These are phyloP conservation scores for Kuraishia capsulata DNA, from an alignment of 805 yeast genomes.

Conservation along the genomic window DNA sequence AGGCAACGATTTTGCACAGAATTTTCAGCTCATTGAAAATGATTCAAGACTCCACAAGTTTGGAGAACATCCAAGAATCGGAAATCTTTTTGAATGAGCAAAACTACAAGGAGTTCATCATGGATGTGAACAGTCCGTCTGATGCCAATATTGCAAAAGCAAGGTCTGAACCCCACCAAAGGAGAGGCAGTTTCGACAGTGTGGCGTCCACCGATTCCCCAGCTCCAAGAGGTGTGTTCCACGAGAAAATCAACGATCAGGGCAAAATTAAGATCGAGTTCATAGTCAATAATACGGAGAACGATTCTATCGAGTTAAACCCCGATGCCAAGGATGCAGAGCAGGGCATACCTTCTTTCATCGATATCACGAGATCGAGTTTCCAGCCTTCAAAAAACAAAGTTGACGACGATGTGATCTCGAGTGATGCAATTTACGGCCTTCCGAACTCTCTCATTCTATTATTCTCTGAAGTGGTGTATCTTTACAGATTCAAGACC, in stretches of 20 bases:
- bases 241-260: constrained; percentile 31
- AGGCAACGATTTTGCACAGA: constrained; percentile 70
- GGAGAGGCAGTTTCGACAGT: no score
- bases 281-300: constrained; percentile 21
- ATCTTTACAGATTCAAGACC: constrained; percentile 52
- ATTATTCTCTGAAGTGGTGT: constrained; percentile 65
- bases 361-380: constrained; percentile 30
- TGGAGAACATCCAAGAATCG: constrained; percentile 22
- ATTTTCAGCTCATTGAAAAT: constrained; percentile 68
- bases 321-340: constrained; percentile 8
- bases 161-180: not conserved
- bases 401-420: constrained; percentile 46
- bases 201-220: not conserved
- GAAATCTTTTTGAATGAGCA: constrained; percentile 25
- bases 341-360: constrained; percentile 25
- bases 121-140: constrained; percentile 9
- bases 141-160: not conserved
- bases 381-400: constrained; percentile 30
- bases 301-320: constrained; percentile 5
- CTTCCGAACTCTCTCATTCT: constrained; percentile 72
- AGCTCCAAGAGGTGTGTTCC: constrained; percentile 22
- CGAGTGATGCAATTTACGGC: constrained; percentile 78
- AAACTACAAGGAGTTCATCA: constrained; percentile 23
- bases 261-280: constrained; percentile 41
- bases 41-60: constrained; percentile 68